Evolutionary conservation across 192 early-diverging fungal genomes (phyloP), one percentile per base, ranked within the genome.

Genomic region (Backusella parvicylindrica): DNA sequence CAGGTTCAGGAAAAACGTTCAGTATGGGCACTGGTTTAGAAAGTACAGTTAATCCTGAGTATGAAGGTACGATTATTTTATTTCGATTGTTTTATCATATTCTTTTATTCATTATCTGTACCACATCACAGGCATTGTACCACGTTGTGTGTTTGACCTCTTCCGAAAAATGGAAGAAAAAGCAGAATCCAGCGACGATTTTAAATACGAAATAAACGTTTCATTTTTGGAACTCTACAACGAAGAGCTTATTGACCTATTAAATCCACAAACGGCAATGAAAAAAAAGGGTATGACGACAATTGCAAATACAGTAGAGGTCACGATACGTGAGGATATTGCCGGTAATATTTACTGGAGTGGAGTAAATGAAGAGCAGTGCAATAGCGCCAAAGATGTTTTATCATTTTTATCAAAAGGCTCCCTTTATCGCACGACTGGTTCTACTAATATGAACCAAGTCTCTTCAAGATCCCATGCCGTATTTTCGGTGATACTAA

Each of bases 221-320:
- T 95, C 96, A 4, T 98, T 97, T 80, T 73, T 99, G 41, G 97
- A 99, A 81, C 81, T 97, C 12, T 96, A 99, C 82, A 98, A 99
- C 81, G 97, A 99, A 77, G 96, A 98, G 67, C 83, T 98, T 43
- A 92, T 94, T 23, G 97, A 99, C 76, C 83, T 99, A n/a, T 83
- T 97, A 33, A 82, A 82, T 40, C 79, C 80, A 63, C 70, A 79
- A 31, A 75, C 63, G 67, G 74, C 30, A 18, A 43, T 50, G 4
- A 77, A 72, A 79, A 71, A 74, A 71, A 78, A 84, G 3, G 31
- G 28, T 18, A 26, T 26, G 1, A 7, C 70, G 23, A 2, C 31
- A 26, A 12, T 18, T 36, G 13, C 11, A 30, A 35, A 47, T 36
- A 5, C 49, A 18, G 47, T 63, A 18, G 73, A 78, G 60, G 80